A percentile compares a stretch with the other conserved stretches of the same genome.
These are phyloP conservation scores for Ophiostoma ulmi DNA, from an alignment of 2,329 filamentous ascomycete species.

Conservation along the genomic window DNA sequence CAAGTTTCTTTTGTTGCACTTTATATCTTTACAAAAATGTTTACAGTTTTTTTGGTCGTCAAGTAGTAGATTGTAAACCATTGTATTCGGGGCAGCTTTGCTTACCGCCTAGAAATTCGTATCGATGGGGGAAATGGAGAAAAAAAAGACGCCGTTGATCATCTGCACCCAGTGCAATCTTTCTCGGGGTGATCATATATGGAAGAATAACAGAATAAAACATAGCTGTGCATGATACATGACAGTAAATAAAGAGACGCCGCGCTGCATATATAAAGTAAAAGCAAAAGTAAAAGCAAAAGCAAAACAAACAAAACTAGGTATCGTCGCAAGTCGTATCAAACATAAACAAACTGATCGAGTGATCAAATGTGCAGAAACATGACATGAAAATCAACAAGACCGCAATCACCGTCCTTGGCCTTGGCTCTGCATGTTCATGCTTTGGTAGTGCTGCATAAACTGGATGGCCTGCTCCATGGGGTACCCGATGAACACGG, in stretches of 20 bases:
- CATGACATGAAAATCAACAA: background rate
- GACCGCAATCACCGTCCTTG: background rate
- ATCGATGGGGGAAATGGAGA: background rate
- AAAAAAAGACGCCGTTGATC: background rate
- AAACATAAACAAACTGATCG: conserved; percentile 14
- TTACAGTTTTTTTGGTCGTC: too few relatives aligned
- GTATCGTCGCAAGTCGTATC: conserved; percentile 22
- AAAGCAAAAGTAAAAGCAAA: background rate
- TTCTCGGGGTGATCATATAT: background rate
- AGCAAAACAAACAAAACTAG: background rate
- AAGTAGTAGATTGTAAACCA: background rate
- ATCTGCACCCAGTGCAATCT: background rate
- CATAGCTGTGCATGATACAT: background rate
- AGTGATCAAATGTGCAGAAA: background rate
- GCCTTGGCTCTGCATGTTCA: conserved; percentile 17
- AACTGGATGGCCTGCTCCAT: conserved; percentile 75
- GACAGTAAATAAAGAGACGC: background rate
- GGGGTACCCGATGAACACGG: conserved; percentile 88
- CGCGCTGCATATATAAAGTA: background rate
- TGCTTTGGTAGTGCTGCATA: conserved; percentile 55
- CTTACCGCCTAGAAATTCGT: background rate
- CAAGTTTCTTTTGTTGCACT: conserved; percentile 12
- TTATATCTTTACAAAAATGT: background rate
- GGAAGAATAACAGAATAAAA: background rate
- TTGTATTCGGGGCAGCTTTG: background rate